Percentiles rank a stretch among this genome's conserved stretches.
These are phyloP conservation scores for Diaporthe sp. DNA, from an alignment of 2,329 filamentous ascomycete genomes.

Conservation along the genomic window DNA sequence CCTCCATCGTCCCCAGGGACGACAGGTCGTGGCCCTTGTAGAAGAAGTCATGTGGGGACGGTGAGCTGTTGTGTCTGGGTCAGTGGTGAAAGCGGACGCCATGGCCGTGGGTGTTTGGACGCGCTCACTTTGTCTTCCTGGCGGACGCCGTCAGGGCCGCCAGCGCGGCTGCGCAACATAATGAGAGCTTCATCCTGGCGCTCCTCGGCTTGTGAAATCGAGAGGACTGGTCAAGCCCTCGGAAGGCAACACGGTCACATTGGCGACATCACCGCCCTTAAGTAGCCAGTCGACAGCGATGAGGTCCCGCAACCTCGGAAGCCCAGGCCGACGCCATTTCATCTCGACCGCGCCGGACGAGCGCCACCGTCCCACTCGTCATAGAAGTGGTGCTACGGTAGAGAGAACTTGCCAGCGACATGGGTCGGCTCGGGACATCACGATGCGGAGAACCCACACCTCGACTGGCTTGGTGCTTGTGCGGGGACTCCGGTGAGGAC, in stretches of 20 bases:
- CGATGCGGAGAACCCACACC: constrained; percentile 18
- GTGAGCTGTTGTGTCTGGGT: neutral
- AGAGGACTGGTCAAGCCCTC: neutral
- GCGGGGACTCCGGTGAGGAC: constrained; percentile 8
- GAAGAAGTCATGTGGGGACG: constrained; percentile 5
- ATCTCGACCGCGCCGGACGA: neutral
- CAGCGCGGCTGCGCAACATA: constrained; percentile 11
- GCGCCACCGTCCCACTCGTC: constrained; percentile 18
- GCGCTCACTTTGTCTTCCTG: constrained; percentile 3
- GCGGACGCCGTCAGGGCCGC: constrained; percentile 25
- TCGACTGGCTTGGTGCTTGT: constrained; percentile 13
- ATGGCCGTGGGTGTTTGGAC: neutral
- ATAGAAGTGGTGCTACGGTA: neutral
- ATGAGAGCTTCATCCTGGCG: constrained; percentile 6
- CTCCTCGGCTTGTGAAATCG: neutral
- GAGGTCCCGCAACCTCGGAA: neutral
- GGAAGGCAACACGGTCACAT: too few species aligned
- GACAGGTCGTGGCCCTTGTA: constrained; percentile 37
- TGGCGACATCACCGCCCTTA: neutral
- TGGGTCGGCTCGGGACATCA: constrained; percentile 15
- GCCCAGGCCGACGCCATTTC: constrained; percentile 6
- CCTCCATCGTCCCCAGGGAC: constrained; percentile 31
- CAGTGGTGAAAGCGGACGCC: neutral
- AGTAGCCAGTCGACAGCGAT: neutral
- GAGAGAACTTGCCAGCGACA: neutral